Evolutionary conservation across 192 early-diverging fungal species (phyloP), one percentile per base, ranked within the genome.

Genomic region (Borealophlyctis nickersoniae): DNA sequence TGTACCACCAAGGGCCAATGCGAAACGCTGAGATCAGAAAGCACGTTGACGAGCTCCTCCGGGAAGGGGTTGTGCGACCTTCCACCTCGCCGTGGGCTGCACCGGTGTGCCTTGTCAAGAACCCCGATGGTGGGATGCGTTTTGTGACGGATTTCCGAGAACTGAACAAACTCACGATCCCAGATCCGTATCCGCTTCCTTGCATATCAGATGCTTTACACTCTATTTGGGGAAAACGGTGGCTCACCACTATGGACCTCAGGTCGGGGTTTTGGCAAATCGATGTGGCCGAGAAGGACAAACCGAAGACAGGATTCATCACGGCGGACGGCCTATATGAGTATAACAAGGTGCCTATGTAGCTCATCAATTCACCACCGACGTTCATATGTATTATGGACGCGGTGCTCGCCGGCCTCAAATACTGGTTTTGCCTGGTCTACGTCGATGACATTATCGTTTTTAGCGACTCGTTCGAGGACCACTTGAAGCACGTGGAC

Each of bases 361-460:
- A 73, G 1, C 52, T 80, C 26, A 75, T 16, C 45, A 79, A 79
- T 49, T 64, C 67, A 14, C 77, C 76, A 4, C 54, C 71, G 0
- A 72, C 63, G 0, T 78, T 75, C 36, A 63, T 73, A 48, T 14
- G 66, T 0, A 36, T 73, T 3, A 80, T 81, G 72, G 67, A 78
- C 45, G 19, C 33, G 22, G 56, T 77, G 0, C 69, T 77, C 11
- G 56, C 49, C 11, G 63, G 67, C 1, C 31, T 62, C 0, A 70
- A 67, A 23, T 60, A 59, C 53, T 53, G 70, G 30, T 51, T 22
- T 1, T 63, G 60, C 48, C n/a, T 73, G 0, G 73, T 80, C 13
- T 81, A 79, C 52, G 23, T 81, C 0, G 79, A 81, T 56, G 71
- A 81, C 51, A 66, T 81, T 26, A 60, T 73, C 16, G 67, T 77